Evolutionary conservation across 805 yeast species (phyloP).

Genomic region (Candida broadrunensis): DNA sequence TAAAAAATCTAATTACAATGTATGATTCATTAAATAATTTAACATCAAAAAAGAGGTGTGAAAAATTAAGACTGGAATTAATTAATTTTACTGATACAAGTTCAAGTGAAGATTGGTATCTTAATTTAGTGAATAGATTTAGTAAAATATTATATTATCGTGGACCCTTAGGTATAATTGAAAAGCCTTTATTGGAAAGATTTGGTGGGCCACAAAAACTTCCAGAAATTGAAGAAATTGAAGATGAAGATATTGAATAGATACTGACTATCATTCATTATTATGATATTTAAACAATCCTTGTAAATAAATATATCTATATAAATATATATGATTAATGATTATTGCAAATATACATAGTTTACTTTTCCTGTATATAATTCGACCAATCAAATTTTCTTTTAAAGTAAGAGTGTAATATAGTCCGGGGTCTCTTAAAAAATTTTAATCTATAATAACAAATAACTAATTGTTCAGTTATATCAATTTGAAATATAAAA

Average conservation of each 20-base stretch:
- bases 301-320: no score
- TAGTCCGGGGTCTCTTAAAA: no score
- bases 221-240: conserved; percentile 39
- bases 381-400: conserved; percentile 14
- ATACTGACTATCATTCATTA: neutral
- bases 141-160: conserved; percentile 36
- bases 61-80: conserved; percentile 20
- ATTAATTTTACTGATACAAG: conserved; percentile 21
- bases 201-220: conserved; percentile 32
- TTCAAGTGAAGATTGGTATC: conserved; percentile 26
- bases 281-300: no score
- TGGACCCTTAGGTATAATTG: conserved; percentile 42
- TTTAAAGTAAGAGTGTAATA: conserved; percentile 8
- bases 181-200: conserved; percentile 37
- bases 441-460: no score
- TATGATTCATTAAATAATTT: conserved; percentile 22
- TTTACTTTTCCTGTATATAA: conserved; percentile 1
- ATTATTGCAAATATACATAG: no score
- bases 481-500: no score
- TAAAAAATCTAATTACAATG: conserved; percentile 31
- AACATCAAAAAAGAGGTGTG: conserved; percentile 24
- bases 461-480: no score
- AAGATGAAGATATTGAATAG: conserved; percentile 37
- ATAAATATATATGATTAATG: no score
- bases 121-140: conserved; percentile 26